phyloP scores from a whole-genome alignment of 106 monocot genomes.

The Dendrobium huoshanense region DNA sequence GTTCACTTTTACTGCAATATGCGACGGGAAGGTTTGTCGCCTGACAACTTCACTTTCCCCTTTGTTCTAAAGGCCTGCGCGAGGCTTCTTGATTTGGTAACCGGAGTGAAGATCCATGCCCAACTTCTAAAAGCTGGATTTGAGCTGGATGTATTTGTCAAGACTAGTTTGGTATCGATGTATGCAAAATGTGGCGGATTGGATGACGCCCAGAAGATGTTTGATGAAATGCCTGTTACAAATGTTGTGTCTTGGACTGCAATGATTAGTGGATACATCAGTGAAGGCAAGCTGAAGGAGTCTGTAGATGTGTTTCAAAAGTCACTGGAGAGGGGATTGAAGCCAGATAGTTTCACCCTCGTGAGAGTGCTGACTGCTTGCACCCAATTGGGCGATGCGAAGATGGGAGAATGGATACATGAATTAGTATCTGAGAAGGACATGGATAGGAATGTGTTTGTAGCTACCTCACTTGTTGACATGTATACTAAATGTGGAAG shows the following conservation, averaged over 20 bases:
- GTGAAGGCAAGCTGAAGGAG: conserved; percentile 19
- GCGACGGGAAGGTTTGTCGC: conserved; percentile 33
- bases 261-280: conserved; percentile 53
- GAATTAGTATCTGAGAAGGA: conserved; percentile 23
- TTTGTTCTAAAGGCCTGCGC: conserved; percentile 71
- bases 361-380: conserved; percentile 53
- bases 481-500: conserved; percentile 74
- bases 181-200: conserved; percentile 57
- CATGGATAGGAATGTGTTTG: conserved; percentile 43
- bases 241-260: conserved; percentile 64
- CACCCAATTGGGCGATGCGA: conserved; percentile 35
- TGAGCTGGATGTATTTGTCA: conserved; percentile 31
- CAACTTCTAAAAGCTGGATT: conserved; percentile 49
- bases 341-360: conserved; percentile 54
- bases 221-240: conserved; percentile 54
- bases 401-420: conserved; percentile 40
- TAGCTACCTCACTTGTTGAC: conserved; percentile 58
- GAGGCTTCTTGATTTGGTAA: conserved; percentile 15
- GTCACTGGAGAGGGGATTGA: conserved; percentile 30
- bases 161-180: conserved; percentile 40
- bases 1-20: conserved; percentile 27
- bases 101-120: conserved; percentile 42
- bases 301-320: conserved; percentile 34
- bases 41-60: conserved; percentile 67
- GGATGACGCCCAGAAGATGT: conserved; percentile 35